These are phyloP conservation scores for Trichoderma erinaceum DNA, from an alignment of 495 filamentous ascomycete genomes.

Conservation along the genomic window DNA sequence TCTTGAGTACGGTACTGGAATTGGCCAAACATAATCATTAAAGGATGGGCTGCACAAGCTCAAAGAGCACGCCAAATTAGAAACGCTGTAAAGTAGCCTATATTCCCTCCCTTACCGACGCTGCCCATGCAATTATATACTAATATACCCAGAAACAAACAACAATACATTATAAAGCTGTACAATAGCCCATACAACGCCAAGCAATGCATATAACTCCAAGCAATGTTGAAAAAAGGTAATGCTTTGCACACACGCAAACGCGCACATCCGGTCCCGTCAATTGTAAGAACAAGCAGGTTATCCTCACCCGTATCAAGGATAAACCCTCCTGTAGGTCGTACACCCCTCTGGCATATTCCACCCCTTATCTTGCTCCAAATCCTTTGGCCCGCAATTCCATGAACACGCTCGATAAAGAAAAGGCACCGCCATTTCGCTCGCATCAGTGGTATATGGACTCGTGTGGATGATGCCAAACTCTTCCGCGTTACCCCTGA, in stretches of 20 bases:
- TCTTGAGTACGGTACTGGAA: too few relatives aligned
- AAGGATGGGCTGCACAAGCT: too few relatives aligned
- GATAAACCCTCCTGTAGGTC: too few relatives aligned
- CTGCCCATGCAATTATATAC: background rate
- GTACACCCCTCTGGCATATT: background rate
- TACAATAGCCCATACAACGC: background rate
- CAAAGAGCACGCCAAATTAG: too few relatives aligned
- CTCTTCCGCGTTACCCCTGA: background rate
- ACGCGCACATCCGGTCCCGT: too few relatives aligned
- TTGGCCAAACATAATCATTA: too few relatives aligned
- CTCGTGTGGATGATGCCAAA: background rate
- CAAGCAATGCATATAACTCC: background rate
- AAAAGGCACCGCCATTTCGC: slow-evolving; percentile 49
- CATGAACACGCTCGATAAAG: slow-evolving; percentile 55
- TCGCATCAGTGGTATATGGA: slow-evolving; percentile 23
- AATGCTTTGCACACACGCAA: background rate
- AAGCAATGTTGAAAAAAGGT: background rate
- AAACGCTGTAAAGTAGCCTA: background rate
- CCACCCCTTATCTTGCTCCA: background rate
- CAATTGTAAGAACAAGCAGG: too few relatives aligned
- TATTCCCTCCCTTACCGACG: background rate
- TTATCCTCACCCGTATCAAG: background rate
- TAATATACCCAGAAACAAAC: background rate
- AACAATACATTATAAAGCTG: background rate
- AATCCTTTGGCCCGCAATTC: slow-evolving; percentile 36